Evolutionary conservation across 306 rosid species (phyloP).

Genomic region (Echinosophora koreensis): DNA sequence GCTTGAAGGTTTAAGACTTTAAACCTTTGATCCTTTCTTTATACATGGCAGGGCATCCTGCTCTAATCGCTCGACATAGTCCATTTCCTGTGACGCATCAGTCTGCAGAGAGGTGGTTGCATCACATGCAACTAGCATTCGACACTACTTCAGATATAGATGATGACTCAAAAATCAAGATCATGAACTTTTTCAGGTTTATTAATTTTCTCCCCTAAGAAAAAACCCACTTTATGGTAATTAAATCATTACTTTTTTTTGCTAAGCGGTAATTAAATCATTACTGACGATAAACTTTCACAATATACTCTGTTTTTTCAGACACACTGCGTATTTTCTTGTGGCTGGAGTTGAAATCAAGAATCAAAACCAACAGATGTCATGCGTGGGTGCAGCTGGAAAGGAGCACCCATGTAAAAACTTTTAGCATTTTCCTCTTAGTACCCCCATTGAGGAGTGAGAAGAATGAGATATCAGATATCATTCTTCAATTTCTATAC

Average conservation of each 20-base stretch:
- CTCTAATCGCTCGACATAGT: conserved; percentile 83
- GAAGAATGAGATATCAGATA: not conserved
- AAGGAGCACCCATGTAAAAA: conserved; percentile 49
- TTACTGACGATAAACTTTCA: not conserved
- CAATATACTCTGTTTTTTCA: conserved; percentile 43
- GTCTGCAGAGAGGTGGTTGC: conserved; percentile 87
- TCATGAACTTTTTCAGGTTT: conserved; percentile 82
- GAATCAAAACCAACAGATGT: conserved; percentile 58
- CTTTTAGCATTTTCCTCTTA: conserved; percentile 18
- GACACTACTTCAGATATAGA: conserved; percentile 68
- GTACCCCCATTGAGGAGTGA: not conserved
- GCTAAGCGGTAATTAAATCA: not conserved
- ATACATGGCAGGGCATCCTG: conserved; percentile 82
- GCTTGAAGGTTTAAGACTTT: conserved; percentile 7
- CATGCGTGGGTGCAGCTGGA: conserved; percentile 62
- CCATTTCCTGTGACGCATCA: conserved; percentile 76
- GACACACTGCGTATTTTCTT: conserved; percentile 91
- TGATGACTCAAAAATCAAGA: conserved; percentile 70
- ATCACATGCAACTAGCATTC: conserved; percentile 86
- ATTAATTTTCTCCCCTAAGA: not conserved
- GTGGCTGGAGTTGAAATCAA: conserved; percentile 82
- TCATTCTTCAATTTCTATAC: conserved; percentile 26
- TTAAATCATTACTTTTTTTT: conserved; percentile 5
- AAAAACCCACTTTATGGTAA: not conserved
- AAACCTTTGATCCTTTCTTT: conserved; percentile 22